Base-by-base conservation (phyloP, 2,329 filamentous ascomycete species). In the Fusarium luffae region DNA sequence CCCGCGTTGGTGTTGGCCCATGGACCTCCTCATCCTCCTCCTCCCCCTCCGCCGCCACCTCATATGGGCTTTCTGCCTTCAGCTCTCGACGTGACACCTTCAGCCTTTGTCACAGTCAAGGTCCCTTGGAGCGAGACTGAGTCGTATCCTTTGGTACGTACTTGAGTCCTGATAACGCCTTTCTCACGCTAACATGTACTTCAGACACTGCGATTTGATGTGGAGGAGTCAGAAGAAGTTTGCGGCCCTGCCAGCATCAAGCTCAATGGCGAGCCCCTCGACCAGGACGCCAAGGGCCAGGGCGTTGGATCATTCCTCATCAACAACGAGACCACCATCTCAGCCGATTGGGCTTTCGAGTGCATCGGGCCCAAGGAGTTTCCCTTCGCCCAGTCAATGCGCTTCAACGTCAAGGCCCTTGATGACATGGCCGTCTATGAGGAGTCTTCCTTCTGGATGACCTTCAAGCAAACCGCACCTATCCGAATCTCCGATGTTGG, bases 161-260 rank as follows among this genome's bases (percentile, higher is more conserved):
- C 21, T n/a, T 19, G 37, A 34, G n/a, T 18, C n/a, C 46, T 13
- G 11, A 7, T 11, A n/a, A 19, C 19, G 10, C 18, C 42, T 32
- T 27, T 43, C 8, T 10, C 42, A 30, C 57, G 44, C 42, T 62
- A 69, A 40, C 66, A 51, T 16, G 44, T 23, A 16, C 23, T 44
- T 19, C 19, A 81, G 79, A 76, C 77, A 43, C 77, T 87, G 50
- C 79, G 79, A 47, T 72, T 87, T 48, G 80, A 85, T 65, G 76
- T 87, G 40, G 74, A 81, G 32, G 81, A 84, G 60, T 83, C 84
- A 12, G 76, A 77, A 12, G 74, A 79, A n/a, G 77, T 81, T 27
- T 87, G 85, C 70, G 84, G 82, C 4, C 78, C 61, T 28, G 82
- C 80, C 66, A 84, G 83, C 67, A 77, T 86, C 60, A 82, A 80